Base-by-base conservation (phyloP, 1,284 basidiomycete species). In the Entoloma clypeatum region DNA sequence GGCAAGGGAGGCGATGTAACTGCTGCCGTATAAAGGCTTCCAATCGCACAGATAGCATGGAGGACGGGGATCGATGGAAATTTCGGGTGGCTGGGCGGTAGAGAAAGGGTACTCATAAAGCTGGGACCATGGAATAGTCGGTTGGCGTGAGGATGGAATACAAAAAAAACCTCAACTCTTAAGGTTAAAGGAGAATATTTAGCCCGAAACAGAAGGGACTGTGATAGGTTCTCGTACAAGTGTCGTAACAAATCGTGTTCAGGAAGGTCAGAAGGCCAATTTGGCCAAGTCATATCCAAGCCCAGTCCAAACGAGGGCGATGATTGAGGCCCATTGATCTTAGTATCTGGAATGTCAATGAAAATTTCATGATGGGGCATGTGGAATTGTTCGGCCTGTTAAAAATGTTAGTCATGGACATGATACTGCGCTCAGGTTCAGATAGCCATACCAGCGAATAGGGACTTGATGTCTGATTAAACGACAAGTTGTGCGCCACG, bases 21-120 rank as follows among this genome's bases (percentile, higher is more conserved):
- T 2, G 69, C 73, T 8, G 74, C 72, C 2, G 78, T 81, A 49
- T 83, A 86, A 24, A 81, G 64, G 48, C 79, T 81, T 17, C 82
- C 81, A 27, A 83, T 70, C 7, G 85, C 85, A 60, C 84, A 86
- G 36, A 91, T 81, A 5, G 82, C 80, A 57, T 91, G 87, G 3
- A 91, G 67, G 18, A 88, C 58, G 4, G 79, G 72, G 2, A 69
- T 52, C 17, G 73, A 71, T 4, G 87, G 87, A 52, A 88, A 91
- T 41, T 78, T 75, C 1, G 77, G 71, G 52, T 87, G 81, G n/a
- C 67, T 74, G 0, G 81, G 79, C 0, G 81, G 75, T 13, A 86
- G 65, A 1, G 73, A 65, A 23, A 90, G 68, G 1, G 75, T 69
- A n/a, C 72, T 62, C 57, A 86, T 67, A 55, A 91, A 89, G 18